Evolutionary conservation across 768 basidiomycete species (phyloP).

Genomic region (Boletellus ananas): DNA sequence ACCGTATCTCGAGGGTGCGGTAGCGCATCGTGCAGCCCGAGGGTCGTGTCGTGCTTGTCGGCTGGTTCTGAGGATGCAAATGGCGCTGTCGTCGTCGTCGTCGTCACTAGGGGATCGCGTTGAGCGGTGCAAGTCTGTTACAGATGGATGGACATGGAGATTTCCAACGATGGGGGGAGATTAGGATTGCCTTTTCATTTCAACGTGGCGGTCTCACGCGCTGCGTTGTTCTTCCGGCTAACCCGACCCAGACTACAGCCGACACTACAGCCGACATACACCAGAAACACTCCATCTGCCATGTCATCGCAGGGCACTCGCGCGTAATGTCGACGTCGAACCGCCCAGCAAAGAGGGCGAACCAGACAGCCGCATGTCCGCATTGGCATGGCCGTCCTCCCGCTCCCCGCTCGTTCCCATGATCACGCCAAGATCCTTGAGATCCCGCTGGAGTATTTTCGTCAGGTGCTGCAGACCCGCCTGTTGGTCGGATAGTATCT

Average conservation of each 20-base stretch:
- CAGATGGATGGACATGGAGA: slow-evolving; percentile 3
- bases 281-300: neutral
- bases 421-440: slow-evolving; percentile 66
- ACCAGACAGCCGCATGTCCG: slow-evolving; percentile 16
- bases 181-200: slow-evolving; percentile 3
- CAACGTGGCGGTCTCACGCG: slow-evolving; percentile 23
- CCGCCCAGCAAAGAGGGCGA: slow-evolving; percentile 20
- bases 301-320: slow-evolving; percentile 13
- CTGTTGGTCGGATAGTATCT: slow-evolving; percentile 79
- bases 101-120: slow-evolving; percentile 8
- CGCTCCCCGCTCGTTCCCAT: slow-evolving; percentile 43
- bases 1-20: slow-evolving; percentile 88
- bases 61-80: neutral
- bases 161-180: neutral
- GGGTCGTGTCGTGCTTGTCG: slow-evolving; percentile 1
- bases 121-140: slow-evolving; percentile 4
- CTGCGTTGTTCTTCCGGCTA: slow-evolving; percentile 10
- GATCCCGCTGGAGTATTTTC: slow-evolving; percentile 60
- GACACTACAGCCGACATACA: slow-evolving; percentile 1
- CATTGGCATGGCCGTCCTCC: slow-evolving; percentile 25
- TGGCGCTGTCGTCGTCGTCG: slow-evolving; percentile 2
- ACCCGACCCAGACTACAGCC: slow-evolving; percentile 5
- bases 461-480: slow-evolving; percentile 77
- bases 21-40: slow-evolving; percentile 59
- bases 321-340: slow-evolving; percentile 26